These are phyloP conservation scores for Ceratocystis variospora DNA, from an alignment of 2,329 filamentous ascomycete species.

Conservation along the genomic window DNA sequence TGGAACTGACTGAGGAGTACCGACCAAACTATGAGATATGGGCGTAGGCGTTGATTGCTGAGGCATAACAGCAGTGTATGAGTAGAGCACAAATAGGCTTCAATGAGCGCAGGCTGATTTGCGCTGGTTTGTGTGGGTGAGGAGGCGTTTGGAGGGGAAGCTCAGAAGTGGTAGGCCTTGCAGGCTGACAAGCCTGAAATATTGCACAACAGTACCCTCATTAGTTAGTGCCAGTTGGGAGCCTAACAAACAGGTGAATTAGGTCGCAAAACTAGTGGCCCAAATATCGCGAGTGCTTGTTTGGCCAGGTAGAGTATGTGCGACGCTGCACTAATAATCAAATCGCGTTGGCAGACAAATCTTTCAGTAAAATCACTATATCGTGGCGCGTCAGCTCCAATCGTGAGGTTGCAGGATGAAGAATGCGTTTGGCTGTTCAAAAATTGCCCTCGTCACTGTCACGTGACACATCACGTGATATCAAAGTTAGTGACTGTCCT, in stretches of 20 bases:
- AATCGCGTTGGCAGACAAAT: slow-evolving; percentile 5
- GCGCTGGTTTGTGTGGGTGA: background rate
- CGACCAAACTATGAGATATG: slow-evolving; percentile 1
- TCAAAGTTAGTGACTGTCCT: background rate
- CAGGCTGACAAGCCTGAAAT: slow-evolving; percentile 39
- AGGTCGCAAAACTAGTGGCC: background rate
- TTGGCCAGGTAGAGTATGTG: background rate
- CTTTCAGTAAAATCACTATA: background rate
- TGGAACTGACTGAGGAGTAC: slow-evolving; percentile 40
- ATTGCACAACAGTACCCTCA: slow-evolving; percentile 33
- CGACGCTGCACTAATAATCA: background rate
- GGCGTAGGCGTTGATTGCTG: slow-evolving; percentile 5
- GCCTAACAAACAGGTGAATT: background rate
- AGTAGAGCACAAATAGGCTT: background rate
- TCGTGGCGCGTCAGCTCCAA: slow-evolving; percentile 11
- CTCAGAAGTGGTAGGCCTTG: slow-evolving; percentile 23
- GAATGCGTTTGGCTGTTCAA: slow-evolving; percentile 9
- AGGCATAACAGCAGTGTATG: slow-evolving; percentile 7
- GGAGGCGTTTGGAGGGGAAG: slow-evolving; percentile 10
- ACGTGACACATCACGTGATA: slow-evolving; percentile 15
- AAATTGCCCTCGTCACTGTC: slow-evolving; percentile 17
- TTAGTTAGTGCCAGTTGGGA: slow-evolving; percentile 29
- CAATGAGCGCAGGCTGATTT: background rate
- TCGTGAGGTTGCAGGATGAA: slow-evolving; percentile 13
- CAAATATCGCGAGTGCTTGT: background rate